These are phyloP conservation scores for Sarcocystis neurona DNA, from an alignment of 169 alveolate genomes.

Conservation along the genomic window DNA sequence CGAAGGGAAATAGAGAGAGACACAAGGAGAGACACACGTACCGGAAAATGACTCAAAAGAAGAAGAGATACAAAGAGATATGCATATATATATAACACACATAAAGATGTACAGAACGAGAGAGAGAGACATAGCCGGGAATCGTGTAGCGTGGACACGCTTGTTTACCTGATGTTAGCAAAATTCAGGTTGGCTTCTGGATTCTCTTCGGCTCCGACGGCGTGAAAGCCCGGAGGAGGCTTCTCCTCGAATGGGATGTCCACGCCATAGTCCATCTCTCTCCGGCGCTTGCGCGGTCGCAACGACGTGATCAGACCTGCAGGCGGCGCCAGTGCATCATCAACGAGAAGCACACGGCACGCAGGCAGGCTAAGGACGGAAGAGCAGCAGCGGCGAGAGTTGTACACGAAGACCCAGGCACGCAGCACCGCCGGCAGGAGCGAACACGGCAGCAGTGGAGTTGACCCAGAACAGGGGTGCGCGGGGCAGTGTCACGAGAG, in stretches of 20 bases:
- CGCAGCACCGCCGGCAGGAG: no score
- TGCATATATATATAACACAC: not conserved
- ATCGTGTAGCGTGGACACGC: slow-evolving; percentile 55
- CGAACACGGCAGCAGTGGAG: no score
- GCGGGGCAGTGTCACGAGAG: no score
- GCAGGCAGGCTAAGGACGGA: not conserved
- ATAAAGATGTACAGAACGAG: not conserved
- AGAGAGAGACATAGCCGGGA: not conserved
- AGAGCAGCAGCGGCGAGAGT: not conserved
- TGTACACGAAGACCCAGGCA: not conserved
- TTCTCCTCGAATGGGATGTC: slow-evolving; percentile 63
- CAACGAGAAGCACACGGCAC: not conserved
- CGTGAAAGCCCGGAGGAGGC: slow-evolving; percentile 82
- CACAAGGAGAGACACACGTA: not conserved
- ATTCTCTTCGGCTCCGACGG: slow-evolving; percentile 84
- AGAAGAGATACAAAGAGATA: not conserved
- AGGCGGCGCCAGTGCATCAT: not conserved
- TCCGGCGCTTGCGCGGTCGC: slow-evolving; percentile 81
- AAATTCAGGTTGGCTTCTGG: slow-evolving; percentile 75
- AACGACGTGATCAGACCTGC: slow-evolving; percentile 34
- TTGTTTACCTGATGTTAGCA: slow-evolving; percentile 71
- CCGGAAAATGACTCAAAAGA: not conserved
- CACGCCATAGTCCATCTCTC: slow-evolving; percentile 92
- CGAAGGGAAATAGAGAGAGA: not conserved
- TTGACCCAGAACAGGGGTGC: no score